Base-by-base conservation (phyloP, 73 alveolate genomes). In the Blepharisma japonicum region DNA sequence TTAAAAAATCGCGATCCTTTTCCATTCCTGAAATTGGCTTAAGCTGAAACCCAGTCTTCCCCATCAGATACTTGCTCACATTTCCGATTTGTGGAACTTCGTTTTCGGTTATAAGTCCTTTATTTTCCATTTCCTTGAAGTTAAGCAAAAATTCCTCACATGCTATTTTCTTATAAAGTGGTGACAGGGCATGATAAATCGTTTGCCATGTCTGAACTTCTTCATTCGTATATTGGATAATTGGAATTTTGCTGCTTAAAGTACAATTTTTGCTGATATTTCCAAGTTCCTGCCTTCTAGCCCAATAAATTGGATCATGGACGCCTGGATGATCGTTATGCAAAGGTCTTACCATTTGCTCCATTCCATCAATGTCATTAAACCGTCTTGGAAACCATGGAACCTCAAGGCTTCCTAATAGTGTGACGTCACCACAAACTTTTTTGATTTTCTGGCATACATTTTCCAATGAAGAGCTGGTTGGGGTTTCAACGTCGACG, bases 321-420 rank as follows among this genome's bases (percentile, higher is more conserved):
- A 84, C 77, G 6, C 88, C 85, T 4, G 95, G 95, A 47, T 89
- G 92, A 67, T 89, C 95, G 27, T 4, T 14, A 14, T 11, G 67
- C 67, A 53, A 4, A 53, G n/a, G 27, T 11, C 23, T 11, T 11
- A 14, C 23, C 23, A 53, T 0, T 53, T 53, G 67, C n/a, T 11
- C 6, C 67, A 53, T 53, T 32, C 83, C 54, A 61, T 84, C 87
- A 49, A 88, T 49, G 70, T 88, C 95, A 20, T 47, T 7, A 25
- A 83, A 7, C 5, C 68, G 71, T 0, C 83, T 78, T 18, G 95
- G 95, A 81, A 88, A 88, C 95, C 95, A 88, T 6, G 95, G 95
- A 0, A 87, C 94, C 49, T 79, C 86, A 20, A 45, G 7, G 8
- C 32, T 7, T 5, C 71, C 67, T 14, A 53, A 4, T 14, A 53